These are phyloP conservation scores for Termitomyces sp. DNA, from an alignment of 768 basidiomycete genomes.

Conservation along the genomic window DNA sequence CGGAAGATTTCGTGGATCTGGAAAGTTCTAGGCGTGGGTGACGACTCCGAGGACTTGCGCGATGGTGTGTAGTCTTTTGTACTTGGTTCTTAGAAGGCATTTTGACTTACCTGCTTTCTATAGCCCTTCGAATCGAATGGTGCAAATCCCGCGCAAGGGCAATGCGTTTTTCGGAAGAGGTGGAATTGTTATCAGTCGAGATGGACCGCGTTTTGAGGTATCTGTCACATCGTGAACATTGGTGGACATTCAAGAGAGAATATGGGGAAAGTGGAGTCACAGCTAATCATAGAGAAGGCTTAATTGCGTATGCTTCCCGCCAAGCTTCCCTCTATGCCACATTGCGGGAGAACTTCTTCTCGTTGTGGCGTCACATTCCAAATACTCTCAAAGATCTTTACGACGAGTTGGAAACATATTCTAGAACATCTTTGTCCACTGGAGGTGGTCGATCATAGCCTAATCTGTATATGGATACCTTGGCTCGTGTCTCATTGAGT, in stretches of 20 bases:
- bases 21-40: neutral
- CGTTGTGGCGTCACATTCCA: neutral
- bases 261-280: no score
- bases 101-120: neutral
- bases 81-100: no score
- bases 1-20: no score
- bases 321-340: neutral
- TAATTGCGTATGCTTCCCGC: neutral
- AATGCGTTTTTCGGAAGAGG: no score
- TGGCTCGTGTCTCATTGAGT: no score
- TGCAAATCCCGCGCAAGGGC: no score
- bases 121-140: no score
- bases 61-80: slow-evolving; percentile 2
- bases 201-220: slow-evolving; percentile 4
- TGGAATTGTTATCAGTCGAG: slow-evolving; percentile 1
- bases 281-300: no score
- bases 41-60: neutral
- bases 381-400: neutral
- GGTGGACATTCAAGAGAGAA: neutral
- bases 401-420: neutral
- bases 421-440: no score
- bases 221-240: neutral
- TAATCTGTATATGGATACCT: no score
- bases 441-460: no score
- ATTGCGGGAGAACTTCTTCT: neutral